Evolutionary conservation across 2,329 filamentous ascomycete species (phyloP).

Genomic region (Blastomyces parvus): DNA sequence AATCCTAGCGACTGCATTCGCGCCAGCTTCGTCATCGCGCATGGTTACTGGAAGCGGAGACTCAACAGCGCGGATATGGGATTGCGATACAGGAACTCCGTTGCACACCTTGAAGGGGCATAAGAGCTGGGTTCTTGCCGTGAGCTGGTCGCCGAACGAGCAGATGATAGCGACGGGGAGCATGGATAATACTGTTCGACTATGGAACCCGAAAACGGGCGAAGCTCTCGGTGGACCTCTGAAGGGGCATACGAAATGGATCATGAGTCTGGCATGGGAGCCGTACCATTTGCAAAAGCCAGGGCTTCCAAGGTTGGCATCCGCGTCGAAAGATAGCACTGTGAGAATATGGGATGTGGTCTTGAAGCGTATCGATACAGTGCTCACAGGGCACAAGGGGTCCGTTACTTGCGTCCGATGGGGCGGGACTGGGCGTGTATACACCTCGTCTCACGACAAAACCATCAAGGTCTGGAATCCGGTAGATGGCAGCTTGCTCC

Average conservation of each 20-base stretch:
- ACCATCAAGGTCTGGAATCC: slow-evolving; percentile 86
- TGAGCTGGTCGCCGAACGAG: slow-evolving; percentile 79
- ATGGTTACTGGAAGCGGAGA: slow-evolving; percentile 88
- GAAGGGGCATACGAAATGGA: slow-evolving; percentile 82
- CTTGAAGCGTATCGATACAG: slow-evolving; percentile 66
- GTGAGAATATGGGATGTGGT: slow-evolving; percentile 80
- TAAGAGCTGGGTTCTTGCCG: slow-evolving; percentile 78
- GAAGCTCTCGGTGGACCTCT: slow-evolving; percentile 60
- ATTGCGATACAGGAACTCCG: slow-evolving; percentile 73
- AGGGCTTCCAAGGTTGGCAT: slow-evolving; percentile 70
- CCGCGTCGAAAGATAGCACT: slow-evolving; percentile 80
- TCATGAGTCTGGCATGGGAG: slow-evolving; percentile 83
- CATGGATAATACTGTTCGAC: slow-evolving; percentile 82
- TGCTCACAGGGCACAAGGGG: slow-evolving; percentile 79
- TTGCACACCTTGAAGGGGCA: slow-evolving; percentile 73
- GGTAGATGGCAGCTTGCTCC: slow-evolving; percentile 64
- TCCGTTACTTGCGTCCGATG: slow-evolving; percentile 86
- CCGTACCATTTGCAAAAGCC: slow-evolving; percentile 74
- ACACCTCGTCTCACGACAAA: slow-evolving; percentile 82
- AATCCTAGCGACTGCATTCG: slow-evolving; percentile 79
- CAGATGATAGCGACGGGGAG: slow-evolving; percentile 74
- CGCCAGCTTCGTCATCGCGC: slow-evolving; percentile 62
- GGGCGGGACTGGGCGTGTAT: slow-evolving; percentile 81
- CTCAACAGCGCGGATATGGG: slow-evolving; percentile 84
- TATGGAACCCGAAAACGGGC: slow-evolving; percentile 82